A percentile compares a stretch with the other conserved stretches of the same genome.
These are phyloP conservation scores for Malassezia vespertilionis DNA, from an alignment of 1,284 basidiomycete genomes.

Conservation along the genomic window DNA sequence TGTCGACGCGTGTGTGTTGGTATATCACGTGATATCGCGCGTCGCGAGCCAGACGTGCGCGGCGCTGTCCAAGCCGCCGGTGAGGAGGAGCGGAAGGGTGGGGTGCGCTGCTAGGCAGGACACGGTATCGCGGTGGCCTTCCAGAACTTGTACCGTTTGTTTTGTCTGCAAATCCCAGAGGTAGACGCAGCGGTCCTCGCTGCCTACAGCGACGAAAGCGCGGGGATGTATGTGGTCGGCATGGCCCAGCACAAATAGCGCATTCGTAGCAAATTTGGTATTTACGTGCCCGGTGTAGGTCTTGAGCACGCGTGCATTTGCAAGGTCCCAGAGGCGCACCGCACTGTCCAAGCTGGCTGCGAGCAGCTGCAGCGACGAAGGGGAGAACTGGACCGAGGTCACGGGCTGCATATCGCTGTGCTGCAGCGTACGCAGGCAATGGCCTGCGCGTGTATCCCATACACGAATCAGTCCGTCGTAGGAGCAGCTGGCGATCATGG, in stretches of 20 bases:
- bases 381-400: conserved; percentile 75
- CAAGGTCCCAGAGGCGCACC: conserved; percentile 84
- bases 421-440: conserved; percentile 90
- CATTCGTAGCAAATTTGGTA: conserved; percentile 57
- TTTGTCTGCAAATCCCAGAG: conserved; percentile 84
- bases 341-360: conserved; percentile 83
- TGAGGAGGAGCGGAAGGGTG: conserved; percentile 24
- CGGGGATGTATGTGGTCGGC: conserved; percentile 19
- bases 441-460: conserved; percentile 91
- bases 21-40: conserved; percentile 17
- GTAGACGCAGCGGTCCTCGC: conserved; percentile 76
- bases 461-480: conserved; percentile 78
- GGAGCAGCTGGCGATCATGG: conserved; percentile 78
- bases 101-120: conserved; percentile 36
- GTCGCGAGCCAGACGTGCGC: conserved; percentile 27
- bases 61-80: conserved; percentile 30
- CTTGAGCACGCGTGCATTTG: conserved; percentile 81
- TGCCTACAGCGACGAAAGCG: conserved; percentile 69
- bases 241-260: conserved; percentile 25
- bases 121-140: conserved; percentile 59
- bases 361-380: conserved; percentile 77
- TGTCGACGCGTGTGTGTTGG: conserved; percentile 12
- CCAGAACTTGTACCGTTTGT: conserved; percentile 61
- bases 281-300: conserved; percentile 76
- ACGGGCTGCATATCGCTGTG: conserved; percentile 91